Evolutionary conservation across 768 basidiomycete genomes (phyloP), one percentile per base, ranked within the genome.

Genomic region (Roridomyces roridus): DNA sequence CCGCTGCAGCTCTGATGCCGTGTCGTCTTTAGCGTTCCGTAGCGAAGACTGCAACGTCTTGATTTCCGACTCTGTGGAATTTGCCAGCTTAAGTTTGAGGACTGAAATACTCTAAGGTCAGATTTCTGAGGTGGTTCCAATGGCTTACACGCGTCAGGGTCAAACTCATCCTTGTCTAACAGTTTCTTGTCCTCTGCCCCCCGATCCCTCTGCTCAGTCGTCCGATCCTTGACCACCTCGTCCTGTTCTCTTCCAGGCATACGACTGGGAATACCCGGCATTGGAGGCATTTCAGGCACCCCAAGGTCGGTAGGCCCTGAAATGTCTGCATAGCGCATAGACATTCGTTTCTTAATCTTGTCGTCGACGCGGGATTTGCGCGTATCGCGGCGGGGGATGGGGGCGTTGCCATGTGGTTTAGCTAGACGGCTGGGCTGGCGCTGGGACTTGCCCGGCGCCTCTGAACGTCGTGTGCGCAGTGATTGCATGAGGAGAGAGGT

Each of bases 271-370:
- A 78, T 65, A 36, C 76, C 74, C 25, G 86, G 85, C 36, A 91
- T 61, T 0, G 81, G 73, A 2, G 89, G 88, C 17, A 89, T 72
- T 1, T 84, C 73, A 5, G 91, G 88, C 4, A 86, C 68, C 9
- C 71, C 68, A 12, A 78, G 70, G 45, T 84, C 81, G 3, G 85
- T 87, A 6, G 89, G 90, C n/a, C 81, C 76, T 1, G 89, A 89
- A 51, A 92, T 89, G 63, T 92, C 91, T 35, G 90, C 92, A 83
- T 92, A 97, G 70, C 95, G 87, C 83, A 89, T 91, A 15, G 94
- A 95, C 87, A 97, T 89, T 68, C 96, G 90, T 74, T 94, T 94
- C 83, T 94, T 94, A 74, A 97, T 94, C 77, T 91, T 94, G 81
- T 96, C 96, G 71, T 94, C 82, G 57, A 87, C 81, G 58, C 80